Evolutionary conservation across 2,329 filamentous ascomycete genomes (phyloP).

Genomic region (Salinomyces thailandicus): DNA sequence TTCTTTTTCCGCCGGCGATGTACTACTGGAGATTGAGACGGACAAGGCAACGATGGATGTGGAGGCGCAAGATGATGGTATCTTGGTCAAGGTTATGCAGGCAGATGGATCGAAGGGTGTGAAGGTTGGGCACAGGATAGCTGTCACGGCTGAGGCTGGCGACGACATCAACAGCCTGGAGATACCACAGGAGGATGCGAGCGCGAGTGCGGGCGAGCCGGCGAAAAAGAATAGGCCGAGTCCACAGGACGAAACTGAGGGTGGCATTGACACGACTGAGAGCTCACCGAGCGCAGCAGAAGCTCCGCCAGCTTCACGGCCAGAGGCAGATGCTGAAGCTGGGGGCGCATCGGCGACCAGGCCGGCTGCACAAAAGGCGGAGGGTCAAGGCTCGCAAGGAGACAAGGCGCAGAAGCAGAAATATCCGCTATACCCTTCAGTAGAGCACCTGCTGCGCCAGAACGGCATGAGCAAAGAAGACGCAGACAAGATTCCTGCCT

Average conservation of each 20-base stretch:
- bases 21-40: conserved; percentile 84
- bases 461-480: conserved; percentile 67
- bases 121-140: conserved; percentile 71
- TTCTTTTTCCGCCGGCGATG: conserved; percentile 69
- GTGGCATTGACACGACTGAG: conserved; percentile 11
- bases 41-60: conserved; percentile 95
- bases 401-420: conserved; percentile 48
- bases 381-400: conserved; percentile 3
- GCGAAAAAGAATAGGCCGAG: conserved; percentile 13
- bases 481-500: conserved; percentile 70
- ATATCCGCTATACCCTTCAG: conserved; percentile 71
- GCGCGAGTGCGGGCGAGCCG: conserved; percentile 31
- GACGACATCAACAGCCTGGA: conserved; percentile 68
- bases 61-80: conserved; percentile 80
- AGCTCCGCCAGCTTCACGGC: conserved; percentile 16
- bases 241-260: conserved; percentile 13
- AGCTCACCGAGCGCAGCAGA: conserved; percentile 17
- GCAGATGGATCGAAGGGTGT: conserved; percentile 65
- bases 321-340: conserved; percentile 8
- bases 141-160: conserved; percentile 67
- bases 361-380: conserved; percentile 2
- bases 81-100: conserved; percentile 72
- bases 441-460: conserved; percentile 68
- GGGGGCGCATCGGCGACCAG: conserved; percentile 5
- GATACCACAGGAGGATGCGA: conserved; percentile 58